These are phyloP conservation scores for Epichloe hybrida DNA, from an alignment of 2,329 filamentous ascomycete genomes.

Conservation along the genomic window DNA sequence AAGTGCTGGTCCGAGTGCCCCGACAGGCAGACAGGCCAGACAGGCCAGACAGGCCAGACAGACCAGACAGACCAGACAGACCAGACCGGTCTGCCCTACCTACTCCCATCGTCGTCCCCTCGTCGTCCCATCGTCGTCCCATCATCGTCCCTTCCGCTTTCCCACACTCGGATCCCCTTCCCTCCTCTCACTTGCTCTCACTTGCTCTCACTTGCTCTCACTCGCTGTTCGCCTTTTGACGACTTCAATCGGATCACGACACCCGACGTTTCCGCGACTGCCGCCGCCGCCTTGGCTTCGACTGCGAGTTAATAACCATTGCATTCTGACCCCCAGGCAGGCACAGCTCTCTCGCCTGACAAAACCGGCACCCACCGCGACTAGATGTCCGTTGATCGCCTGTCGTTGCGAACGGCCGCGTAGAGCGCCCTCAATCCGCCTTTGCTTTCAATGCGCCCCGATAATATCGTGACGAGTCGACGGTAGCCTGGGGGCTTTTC, in stretches of 20 bases:
- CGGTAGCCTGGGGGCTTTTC: not conserved
- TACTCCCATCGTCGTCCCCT: too few species aligned
- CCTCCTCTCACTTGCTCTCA: not conserved
- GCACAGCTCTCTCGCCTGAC: not conserved
- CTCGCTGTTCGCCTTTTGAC: not conserved
- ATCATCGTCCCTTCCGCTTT: too few species aligned
- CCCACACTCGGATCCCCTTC: not conserved
- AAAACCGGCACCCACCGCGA: not conserved
- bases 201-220: not conserved
- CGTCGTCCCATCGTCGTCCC: too few species aligned
- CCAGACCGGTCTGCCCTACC: too few species aligned
- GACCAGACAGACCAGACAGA: too few species aligned
- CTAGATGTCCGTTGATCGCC: not conserved
- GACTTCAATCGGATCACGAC: not conserved
- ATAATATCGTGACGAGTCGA: not conserved
- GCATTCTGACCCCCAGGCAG: not conserved
- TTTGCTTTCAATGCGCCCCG: conserved; percentile 2
- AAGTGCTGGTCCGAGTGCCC: too few species aligned
- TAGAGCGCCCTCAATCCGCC: not conserved
- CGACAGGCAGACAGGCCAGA: too few species aligned
- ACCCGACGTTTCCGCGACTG: not conserved
- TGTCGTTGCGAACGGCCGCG: not conserved
- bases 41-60: too few species aligned
- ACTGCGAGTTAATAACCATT: not conserved
- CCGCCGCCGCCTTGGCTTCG: not conserved